Base-by-base conservation (phyloP, 495 filamentous ascomycete genomes). In the Penicillium silybi region DNA sequence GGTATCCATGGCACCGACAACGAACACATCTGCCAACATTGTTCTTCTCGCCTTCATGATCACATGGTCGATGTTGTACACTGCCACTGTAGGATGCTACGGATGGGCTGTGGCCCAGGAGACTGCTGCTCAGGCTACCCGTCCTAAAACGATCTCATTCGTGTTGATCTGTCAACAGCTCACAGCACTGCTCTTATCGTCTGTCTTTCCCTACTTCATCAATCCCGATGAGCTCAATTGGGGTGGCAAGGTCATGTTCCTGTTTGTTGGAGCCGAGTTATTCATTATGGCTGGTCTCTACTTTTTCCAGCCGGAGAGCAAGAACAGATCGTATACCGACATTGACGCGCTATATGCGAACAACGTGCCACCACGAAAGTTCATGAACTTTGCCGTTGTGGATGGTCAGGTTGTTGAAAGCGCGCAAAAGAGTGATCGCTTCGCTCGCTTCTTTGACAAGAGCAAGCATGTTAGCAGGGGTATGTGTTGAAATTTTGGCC, bases 171-270 rank as follows among this genome's bases (percentile, higher is more conserved):
- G 46, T 10, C 46, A 55, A 18, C 53, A 55, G 46, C 52, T 81
- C 0, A 63, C 83, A 4, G 79, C 78, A 2, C 81, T 83, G 18
- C 62, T 74, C 13, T 79, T 84, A 70, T 81, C 79, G 0, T 74
- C 85, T 9, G 76, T 75, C 1, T 83, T 85, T 48, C 80, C 80
- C 2, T 85, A 85, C 54, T 75, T 82, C 67, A 78, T 85, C 56
- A 84, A 84, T 43, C 79, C 81, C 0, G 76, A 82, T 46, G 66
- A 81, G 41, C 79, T 72, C 1, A 77, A 85, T 54, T 66, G 81
- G 66, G 70, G 77, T 47, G 81, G 83, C 6, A 85, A 85, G 53
- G 65, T 84, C 5, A 83, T 81, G 6, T 85, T 85, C 58, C 77
- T 85, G 57, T 87, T 82, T 52, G 52, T 55, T 6, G 52, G 52